Conservation (phyloP, 2,329 filamentous ascomycete species). For the Colletotrichum abscissum region DNA sequence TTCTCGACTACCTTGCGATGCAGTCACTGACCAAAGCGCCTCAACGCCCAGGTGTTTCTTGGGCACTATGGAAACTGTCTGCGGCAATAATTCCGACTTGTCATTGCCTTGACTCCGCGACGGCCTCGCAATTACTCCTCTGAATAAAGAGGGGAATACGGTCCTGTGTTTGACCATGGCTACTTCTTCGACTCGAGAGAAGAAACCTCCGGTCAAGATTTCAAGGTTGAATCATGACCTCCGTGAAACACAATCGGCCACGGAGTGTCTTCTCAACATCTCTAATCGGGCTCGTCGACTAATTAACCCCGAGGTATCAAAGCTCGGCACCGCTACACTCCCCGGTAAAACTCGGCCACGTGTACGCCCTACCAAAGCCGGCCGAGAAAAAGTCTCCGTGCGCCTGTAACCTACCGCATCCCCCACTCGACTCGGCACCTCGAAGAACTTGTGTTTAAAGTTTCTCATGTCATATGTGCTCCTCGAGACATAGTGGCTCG, state of each 20-base stretch:
- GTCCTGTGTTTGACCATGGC: no score
- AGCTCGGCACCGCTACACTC: no score
- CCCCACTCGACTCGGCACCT: background rate
- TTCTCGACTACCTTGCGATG: no score
- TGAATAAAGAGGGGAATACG: no score
- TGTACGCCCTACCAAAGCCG: background rate
- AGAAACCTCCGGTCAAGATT: background rate
- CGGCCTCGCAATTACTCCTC: no score
- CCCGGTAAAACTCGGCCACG: background rate
- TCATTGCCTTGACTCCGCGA: no score
- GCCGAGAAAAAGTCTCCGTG: background rate
- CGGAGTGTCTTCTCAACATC: background rate
- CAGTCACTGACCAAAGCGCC: no score
- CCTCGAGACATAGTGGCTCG: background rate
- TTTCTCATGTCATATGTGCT: background rate
- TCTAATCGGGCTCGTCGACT: background rate
- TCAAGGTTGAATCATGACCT: background rate
- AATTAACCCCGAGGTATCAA: background rate
- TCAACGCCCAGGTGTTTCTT: no score
- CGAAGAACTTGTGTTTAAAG: background rate
- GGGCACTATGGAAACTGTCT: no score
- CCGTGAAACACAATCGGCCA: background rate
- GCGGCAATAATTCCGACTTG: fast-evolving
- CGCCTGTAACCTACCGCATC: background rate
- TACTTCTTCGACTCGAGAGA: background rate